These are phyloP conservation scores for Hortaea sp. DNA, from an alignment of 2,329 filamentous ascomycete genomes.

Conservation along the genomic window DNA sequence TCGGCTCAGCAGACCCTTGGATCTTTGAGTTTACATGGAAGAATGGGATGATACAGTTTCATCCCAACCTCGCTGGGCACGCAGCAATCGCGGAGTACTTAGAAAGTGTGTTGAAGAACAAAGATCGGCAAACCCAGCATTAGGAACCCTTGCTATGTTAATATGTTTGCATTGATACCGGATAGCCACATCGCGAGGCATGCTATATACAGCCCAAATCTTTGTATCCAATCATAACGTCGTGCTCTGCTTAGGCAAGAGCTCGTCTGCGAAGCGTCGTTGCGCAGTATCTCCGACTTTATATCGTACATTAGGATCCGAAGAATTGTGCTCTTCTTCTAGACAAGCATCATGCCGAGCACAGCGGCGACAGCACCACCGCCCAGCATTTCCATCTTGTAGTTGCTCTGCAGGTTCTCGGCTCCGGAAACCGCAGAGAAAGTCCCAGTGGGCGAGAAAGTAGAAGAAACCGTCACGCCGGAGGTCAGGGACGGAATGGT, in stretches of 20 bases:
- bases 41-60: constrained; percentile 4
- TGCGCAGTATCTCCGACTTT: too few species aligned
- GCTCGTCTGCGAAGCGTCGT: too few species aligned
- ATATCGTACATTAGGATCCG: too few species aligned
- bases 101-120: too few species aligned
- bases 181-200: too few species aligned
- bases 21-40: constrained; percentile 4
- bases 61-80: constrained; percentile 9
- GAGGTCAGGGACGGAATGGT: neutral
- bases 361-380: neutral
- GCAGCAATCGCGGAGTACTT: constrained; percentile 5
- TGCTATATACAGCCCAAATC: too few species aligned
- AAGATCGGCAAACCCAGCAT: too few species aligned
- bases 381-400: neutral
- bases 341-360: neutral
- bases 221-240: too few species aligned
- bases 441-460: neutral
- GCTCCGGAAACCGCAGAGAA: neutral
- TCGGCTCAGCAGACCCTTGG: constrained; percentile 8
- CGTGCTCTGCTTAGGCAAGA: too few species aligned
- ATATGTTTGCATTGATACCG: too few species aligned
- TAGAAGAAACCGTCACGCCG: neutral
- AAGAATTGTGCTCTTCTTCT: too few species aligned
- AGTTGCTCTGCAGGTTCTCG: neutral
- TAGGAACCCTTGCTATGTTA: too few species aligned